phyloP scores from a whole-genome alignment of 106 monocot genomes.

The Phalaenopsis equestris region DNA sequence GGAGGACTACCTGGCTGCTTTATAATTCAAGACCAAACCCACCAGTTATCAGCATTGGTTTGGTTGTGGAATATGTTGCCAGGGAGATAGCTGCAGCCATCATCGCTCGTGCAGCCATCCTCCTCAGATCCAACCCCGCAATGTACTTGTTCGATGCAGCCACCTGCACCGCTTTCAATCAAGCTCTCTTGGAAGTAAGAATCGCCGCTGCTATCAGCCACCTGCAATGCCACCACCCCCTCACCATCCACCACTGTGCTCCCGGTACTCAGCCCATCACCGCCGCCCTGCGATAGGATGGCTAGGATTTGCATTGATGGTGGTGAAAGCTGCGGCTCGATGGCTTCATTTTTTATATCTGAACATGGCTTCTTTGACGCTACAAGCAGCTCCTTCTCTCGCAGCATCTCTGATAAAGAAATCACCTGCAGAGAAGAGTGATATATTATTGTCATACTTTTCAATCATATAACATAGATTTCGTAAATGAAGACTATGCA shows the following conservation, averaged over 20 bases:
- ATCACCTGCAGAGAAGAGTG: constrained; percentile 22
- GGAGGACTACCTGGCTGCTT: not conserved
- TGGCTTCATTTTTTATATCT: not conserved
- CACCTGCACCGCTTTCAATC: constrained; percentile 7
- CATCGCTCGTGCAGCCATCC: constrained; percentile 44
- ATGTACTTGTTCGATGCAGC: not conserved
- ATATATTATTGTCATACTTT: too few relatives aligned
- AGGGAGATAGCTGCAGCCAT: constrained; percentile 35
- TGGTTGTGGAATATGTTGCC: constrained; percentile 14
- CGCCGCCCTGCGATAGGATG: constrained; percentile 17
- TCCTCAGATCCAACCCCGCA: constrained; percentile 24
- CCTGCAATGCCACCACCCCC: constrained; percentile 17
- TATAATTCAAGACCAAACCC: constrained; percentile 11
- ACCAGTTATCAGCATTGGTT: constrained; percentile 8
- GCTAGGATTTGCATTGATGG: constrained; percentile 13
- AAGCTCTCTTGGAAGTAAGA: constrained; percentile 46
- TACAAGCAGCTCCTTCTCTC: constrained; percentile 31
- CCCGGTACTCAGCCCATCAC: constrained; percentile 32
- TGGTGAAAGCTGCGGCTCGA: not conserved
- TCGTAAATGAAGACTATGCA: too few relatives aligned
- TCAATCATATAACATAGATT: too few relatives aligned
- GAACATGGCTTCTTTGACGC: not conserved
- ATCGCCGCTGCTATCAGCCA: constrained; percentile 38
- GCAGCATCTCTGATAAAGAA: constrained; percentile 32
- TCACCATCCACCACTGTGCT: constrained; percentile 13